Evolutionary conservation across 768 basidiomycete genomes (phyloP).

Genomic region (Leccinum obscurum): DNA sequence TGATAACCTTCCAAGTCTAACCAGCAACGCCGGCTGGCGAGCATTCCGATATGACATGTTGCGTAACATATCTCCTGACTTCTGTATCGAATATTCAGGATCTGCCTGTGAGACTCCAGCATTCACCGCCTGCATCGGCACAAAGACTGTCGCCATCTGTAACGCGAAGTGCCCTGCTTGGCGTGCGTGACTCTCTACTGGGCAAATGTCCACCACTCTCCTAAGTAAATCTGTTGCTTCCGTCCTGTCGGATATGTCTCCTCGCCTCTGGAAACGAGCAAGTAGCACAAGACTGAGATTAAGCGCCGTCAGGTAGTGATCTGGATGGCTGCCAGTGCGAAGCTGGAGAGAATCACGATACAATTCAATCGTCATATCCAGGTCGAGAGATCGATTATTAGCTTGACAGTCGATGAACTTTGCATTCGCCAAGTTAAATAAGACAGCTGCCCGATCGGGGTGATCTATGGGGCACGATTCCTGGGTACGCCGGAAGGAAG

Average conservation of each 20-base stretch:
- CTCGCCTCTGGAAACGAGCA: background rate
- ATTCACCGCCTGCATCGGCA: background rate
- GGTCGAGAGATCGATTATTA: no score
- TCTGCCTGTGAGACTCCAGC: background rate
- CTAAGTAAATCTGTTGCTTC: background rate
- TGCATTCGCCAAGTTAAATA: background rate
- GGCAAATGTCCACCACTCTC: background rate
- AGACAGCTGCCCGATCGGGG: background rate
- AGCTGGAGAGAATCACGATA: background rate
- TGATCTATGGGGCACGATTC: background rate
- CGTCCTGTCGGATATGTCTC: background rate
- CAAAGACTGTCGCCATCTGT: background rate
- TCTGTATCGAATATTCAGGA: background rate
- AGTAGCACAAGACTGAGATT: background rate
- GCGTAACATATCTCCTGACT: background rate
- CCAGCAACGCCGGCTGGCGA: background rate
- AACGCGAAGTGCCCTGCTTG: background rate
- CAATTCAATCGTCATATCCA: no score
- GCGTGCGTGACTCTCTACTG: background rate
- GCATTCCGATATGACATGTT: background rate
- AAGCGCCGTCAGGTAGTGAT: background rate
- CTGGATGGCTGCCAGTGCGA: background rate
- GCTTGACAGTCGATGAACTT: no score
- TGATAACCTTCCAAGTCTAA: background rate
- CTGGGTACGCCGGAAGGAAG: background rate